A percentile compares a stretch with the other conserved stretches of the same genome.
These are phyloP conservation scores for Coemansia guatemalensis DNA, from an alignment of 192 early-diverging fungal genomes.

Conservation along the genomic window DNA sequence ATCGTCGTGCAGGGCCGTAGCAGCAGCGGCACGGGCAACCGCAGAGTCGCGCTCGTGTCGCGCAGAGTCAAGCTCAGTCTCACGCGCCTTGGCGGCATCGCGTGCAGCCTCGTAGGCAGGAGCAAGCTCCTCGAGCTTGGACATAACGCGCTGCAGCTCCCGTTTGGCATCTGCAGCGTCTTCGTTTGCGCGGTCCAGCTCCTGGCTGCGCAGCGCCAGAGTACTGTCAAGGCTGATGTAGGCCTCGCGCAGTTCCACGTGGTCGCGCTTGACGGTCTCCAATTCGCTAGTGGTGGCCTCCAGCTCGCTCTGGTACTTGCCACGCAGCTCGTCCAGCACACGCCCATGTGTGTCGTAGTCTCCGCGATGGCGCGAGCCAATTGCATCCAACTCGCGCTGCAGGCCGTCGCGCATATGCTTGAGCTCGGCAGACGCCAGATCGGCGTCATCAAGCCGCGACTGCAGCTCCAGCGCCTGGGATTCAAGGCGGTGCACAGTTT, in stretches of 20 bases:
- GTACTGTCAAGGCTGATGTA: constrained; percentile 67
- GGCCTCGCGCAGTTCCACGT: constrained; percentile 68
- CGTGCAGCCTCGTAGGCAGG: constrained; percentile 52
- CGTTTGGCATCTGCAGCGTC: constrained; percentile 80
- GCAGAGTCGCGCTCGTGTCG: constrained; percentile 60
- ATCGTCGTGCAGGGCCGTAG: constrained; percentile 63
- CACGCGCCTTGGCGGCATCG: constrained; percentile 61
- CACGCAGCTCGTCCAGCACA: constrained; percentile 68
- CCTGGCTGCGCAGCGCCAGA: constrained; percentile 67
- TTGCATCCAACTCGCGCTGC: constrained; percentile 70
- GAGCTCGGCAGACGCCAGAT: constrained; percentile 69
- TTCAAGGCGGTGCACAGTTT: constrained; percentile 63
- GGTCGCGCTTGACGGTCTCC: constrained; percentile 67
- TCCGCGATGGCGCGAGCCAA: constrained; percentile 68
- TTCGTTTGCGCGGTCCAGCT: constrained; percentile 64
- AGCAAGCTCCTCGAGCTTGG: constrained; percentile 64
- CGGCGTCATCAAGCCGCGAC: constrained; percentile 74
- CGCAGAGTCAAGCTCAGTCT: constrained; percentile 61
- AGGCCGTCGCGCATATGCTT: constrained; percentile 68
- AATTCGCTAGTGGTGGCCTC: constrained; percentile 77
- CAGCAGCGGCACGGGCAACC: constrained; percentile 53
- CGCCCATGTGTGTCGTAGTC: constrained; percentile 77
- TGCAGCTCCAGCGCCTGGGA: constrained; percentile 70
- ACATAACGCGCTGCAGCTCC: constrained; percentile 66
- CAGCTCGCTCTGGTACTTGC: constrained; percentile 85